phyloP scores from a whole-genome alignment of 139 green algal genomes.

The Raphidocelis subcapitata region DNA sequence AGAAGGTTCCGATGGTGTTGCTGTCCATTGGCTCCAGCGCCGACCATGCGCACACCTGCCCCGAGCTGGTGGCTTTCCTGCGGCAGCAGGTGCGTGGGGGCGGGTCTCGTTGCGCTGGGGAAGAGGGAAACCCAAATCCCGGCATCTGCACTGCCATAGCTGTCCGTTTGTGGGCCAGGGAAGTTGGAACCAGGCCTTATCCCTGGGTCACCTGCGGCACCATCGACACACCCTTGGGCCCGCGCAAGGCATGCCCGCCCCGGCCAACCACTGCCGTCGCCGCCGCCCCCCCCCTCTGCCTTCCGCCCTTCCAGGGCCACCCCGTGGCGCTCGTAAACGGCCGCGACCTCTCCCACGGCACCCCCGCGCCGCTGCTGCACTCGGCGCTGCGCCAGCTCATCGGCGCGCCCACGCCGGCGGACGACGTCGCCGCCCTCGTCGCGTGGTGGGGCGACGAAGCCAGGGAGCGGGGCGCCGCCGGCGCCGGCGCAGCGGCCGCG shows the following conservation, averaged over 20 bases:
- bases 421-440: conserved; percentile 17
- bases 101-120: background rate
- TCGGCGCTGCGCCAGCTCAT: conserved; percentile 11
- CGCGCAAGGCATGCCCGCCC: no score
- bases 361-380: background rate
- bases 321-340: conserved; percentile 9
- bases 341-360: background rate
- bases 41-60: conserved; percentile 7
- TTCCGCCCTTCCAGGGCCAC: conserved; percentile 5
- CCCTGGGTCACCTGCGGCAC: no score
- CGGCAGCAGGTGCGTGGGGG: conserved; percentile 5
- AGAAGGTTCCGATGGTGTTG: conserved; percentile 2
- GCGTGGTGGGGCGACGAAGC: conserved; percentile 20
- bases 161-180: no score
- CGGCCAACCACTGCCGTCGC: background rate
- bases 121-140: no score
- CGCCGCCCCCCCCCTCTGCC: background rate
- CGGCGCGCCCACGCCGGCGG: conserved; percentile 3
- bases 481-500: background rate
- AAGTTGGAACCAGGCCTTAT: no score
- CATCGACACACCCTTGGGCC: no score
- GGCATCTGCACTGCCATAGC: no score
- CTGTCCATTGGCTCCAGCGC: conserved; percentile 15
- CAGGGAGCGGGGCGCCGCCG: background rate
- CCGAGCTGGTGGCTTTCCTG: conserved; percentile 1